Evolutionary conservation across 495 filamentous ascomycete species (phyloP), one percentile per base, ranked within the genome.

Genomic region (Podospora conica): DNA sequence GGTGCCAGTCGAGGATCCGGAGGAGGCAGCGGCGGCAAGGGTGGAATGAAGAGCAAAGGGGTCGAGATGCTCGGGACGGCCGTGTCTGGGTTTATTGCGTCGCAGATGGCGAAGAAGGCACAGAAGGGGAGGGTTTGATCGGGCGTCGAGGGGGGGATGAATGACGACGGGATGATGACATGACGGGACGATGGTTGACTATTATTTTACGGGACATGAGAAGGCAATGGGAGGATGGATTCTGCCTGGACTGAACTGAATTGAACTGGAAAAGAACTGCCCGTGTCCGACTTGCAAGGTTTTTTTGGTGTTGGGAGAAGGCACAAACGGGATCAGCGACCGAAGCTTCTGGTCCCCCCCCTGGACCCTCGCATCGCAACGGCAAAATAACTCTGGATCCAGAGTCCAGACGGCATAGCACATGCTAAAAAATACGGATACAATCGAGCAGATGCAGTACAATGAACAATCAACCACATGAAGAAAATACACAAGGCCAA

Each of bases 21-120:
- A 55, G 53, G 33, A 64, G 33, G 24, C 58, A 27, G 40, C 0
- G 53, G 58, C 9, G 58, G 53, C 10, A 23, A 58, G 12, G 53
- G 60, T 5, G 29, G 10, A 31, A 68, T 60, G 60, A 63, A 48
- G 48, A 66, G 27, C 10, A 31, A 55, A 15, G 68, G 63, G 5
- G 48, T 69, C 9, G 57, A 68, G 28, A 56, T 55, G 61, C 20
- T 69, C 27, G 63, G 66, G 12, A 64, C 63, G 1, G 65, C 61
- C 56, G 29, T 73, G 22, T 67, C 68, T 3, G 72, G 70, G 23
- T 63, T 71, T 10, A 3, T 73, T 15, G 53, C 31, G 15, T 65
- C 71, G 48, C 70, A 70, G 58, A 22, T 72, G 28, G 60, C 56
- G 3, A 62, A 54, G 66, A 58, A 53, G 48, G 48, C 18, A 27